phyloP scores from a whole-genome alignment of 371 early-diverging fungal species.

The Mucor lusitanicus region DNA sequence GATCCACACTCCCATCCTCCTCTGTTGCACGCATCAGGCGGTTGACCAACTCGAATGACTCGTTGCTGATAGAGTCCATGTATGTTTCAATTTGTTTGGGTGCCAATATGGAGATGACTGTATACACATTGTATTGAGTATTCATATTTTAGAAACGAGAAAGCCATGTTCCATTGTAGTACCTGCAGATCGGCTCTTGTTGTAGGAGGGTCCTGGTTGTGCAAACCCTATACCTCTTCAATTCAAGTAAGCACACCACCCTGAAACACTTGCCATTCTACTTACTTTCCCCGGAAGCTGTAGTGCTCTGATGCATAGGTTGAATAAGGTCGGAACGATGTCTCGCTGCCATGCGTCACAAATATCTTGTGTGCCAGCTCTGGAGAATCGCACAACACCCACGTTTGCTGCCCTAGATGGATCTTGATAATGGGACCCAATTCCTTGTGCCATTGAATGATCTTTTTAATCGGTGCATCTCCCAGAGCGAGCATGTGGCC shows the following conservation, averaged over 20 bases:
- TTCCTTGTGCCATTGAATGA: constrained; percentile 19
- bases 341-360: constrained; percentile 9
- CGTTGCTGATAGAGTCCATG: neutral
- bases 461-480: neutral
- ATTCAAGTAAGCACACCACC: neutral
- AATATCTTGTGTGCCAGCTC: constrained; percentile 18
- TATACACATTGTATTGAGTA: neutral
- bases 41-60: neutral
- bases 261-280: neutral
- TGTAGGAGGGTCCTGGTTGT: neutral
- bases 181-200: constrained; percentile 4
- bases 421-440: constrained; percentile 19
- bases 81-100: constrained; percentile 6
- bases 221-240: constrained; percentile 5
- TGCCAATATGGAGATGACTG: constrained; percentile 10
- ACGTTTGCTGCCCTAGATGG: constrained; percentile 14
- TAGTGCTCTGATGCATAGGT: neutral
- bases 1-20: neutral
- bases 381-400: constrained; percentile 15
- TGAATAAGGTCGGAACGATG: constrained; percentile 12
- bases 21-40: neutral
- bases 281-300: constrained; percentile 9
- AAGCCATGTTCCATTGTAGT: neutral
- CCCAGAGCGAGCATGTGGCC: constrained; percentile 21
- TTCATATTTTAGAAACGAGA: neutral